Evolutionary conservation across 306 rosid genomes (phyloP), one percentile per base, ranked within the genome.

Genomic region (Vachellia pachyceras): DNA sequence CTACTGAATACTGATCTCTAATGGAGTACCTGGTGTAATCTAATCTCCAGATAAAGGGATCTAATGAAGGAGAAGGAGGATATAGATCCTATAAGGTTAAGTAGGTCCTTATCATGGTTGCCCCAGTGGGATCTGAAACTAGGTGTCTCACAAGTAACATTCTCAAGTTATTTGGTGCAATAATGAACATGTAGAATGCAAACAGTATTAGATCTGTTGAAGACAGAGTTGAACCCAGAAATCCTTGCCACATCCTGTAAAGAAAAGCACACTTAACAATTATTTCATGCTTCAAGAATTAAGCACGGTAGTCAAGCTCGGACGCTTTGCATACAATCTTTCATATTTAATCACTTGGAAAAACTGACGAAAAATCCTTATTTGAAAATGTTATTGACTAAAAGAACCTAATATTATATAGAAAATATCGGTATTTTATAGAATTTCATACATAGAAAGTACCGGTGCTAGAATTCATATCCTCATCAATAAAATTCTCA

Each of bases 231-330:
- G 99, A 92, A 69, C 99, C 99, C 9, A 95, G 98, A 87, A 95
- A 95, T 77, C 99, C 99, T 76, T 92, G 87, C 97, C 94, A 93
- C 99, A 95, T 91, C 99, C 98, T 95, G 92, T 85, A 75, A 87
- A 29, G 33, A 29, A 29, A 29, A 29, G 2, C 33, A 29, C 33
- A 29, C 33, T 29, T 2, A 29, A 29, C 33, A 29, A 2, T 29
- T 29, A 29, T 29, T 29, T 29, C 33, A 29, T 29, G 33, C 33
- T 29, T 29, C 33, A 29, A 29, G 33, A 29, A 29, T 29, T 29
- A 29, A 29, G 33, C 33, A 29, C 1, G 33, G 33, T 2, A 29
- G 33, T 29, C 33, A 29, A 29, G 33, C 33, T 29, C 33, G 2
- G 33, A 1, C 33, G 33, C 67, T 50, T 61, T 61, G 45, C 52